A percentile compares a stretch with the other conserved stretches of the same genome.
Evolutionary conservation across 1,284 basidiomycete species (phyloP).

Genomic region (Boletus semigastroideus): DNA sequence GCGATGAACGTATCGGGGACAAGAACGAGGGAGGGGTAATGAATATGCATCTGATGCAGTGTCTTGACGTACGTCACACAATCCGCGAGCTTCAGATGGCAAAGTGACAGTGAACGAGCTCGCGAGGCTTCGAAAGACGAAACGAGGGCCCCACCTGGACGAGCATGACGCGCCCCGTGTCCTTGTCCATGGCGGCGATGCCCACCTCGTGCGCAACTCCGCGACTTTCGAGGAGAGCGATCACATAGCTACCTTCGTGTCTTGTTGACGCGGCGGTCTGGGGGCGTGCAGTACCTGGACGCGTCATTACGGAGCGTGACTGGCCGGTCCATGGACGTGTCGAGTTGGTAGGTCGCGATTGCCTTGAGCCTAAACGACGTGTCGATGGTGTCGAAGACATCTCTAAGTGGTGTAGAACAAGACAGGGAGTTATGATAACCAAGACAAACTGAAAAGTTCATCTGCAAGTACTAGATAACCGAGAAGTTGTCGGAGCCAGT

Average conservation of each 20-base stretch:
- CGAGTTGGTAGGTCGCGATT: slow-evolving; percentile 16
- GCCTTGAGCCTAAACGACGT: slow-evolving; percentile 13
- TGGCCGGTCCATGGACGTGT: slow-evolving; percentile 42
- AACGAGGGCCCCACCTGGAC: slow-evolving; percentile 53
- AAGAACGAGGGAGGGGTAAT: slow-evolving; percentile 70
- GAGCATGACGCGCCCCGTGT: slow-evolving; percentile 73
- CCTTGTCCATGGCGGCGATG: slow-evolving; percentile 79
- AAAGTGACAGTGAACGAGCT: neutral
- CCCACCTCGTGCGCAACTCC: slow-evolving; percentile 81
- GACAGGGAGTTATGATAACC: neutral
- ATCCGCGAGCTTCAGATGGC: slow-evolving; percentile 64
- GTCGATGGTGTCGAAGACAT: slow-evolving; percentile 14
- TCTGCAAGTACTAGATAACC: neutral
- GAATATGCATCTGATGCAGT: slow-evolving; percentile 80
- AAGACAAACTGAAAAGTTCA: too few relatives aligned
- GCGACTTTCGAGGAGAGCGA: slow-evolving; percentile 72
- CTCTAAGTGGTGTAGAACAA: neutral
- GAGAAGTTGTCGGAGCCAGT: too few relatives aligned
- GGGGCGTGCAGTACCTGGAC: slow-evolving; percentile 64
- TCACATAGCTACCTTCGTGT: slow-evolving; percentile 58
- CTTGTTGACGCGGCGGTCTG: slow-evolving; percentile 59
- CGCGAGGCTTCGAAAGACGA: neutral
- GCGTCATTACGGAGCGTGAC: slow-evolving; percentile 47
- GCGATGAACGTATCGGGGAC: slow-evolving; percentile 79
- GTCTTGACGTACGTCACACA: slow-evolving; percentile 86